Evolutionary conservation across 805 yeast genomes (phyloP).

Genomic region (Torulaspora microellipsoides): DNA sequence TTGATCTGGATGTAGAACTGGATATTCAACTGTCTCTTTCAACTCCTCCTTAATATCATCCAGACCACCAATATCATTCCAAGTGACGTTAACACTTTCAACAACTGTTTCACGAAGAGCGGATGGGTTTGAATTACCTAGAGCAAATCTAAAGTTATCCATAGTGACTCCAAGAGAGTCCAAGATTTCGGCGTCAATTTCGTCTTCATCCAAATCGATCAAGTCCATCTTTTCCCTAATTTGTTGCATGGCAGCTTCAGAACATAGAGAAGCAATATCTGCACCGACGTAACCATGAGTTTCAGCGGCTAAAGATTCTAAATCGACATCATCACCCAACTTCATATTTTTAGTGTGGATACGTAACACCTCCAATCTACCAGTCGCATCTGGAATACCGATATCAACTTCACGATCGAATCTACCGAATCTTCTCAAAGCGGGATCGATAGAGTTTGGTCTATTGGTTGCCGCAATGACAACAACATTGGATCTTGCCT

Average conservation of each 20-base stretch:
- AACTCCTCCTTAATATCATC: slow-evolving; percentile 94
- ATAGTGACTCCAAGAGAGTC: slow-evolving; percentile 96
- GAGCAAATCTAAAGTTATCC: slow-evolving; percentile 97
- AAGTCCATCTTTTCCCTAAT: slow-evolving; percentile 99
- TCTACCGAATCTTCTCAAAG: slow-evolving; percentile 84
- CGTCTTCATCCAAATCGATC: slow-evolving; percentile 92
- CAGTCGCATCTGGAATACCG: slow-evolving; percentile 97
- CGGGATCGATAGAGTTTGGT: slow-evolving; percentile 71
- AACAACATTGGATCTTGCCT: slow-evolving; percentile 96
- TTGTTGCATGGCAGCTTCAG: slow-evolving; percentile 99
- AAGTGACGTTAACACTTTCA: slow-evolving; percentile 95
- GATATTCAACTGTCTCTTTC: slow-evolving; percentile 98
- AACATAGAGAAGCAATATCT: slow-evolving; percentile 95
- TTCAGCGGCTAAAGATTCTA: slow-evolving; percentile 93
- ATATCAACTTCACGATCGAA: slow-evolving; percentile 88
- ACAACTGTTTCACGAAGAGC: slow-evolving; percentile 99
- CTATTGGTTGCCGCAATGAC: slow-evolving; percentile 96
- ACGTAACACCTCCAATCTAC: slow-evolving; percentile 93
- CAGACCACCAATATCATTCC: slow-evolving; percentile 99
- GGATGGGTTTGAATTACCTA: slow-evolving; percentile 97
- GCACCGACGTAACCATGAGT: slow-evolving; percentile 99
- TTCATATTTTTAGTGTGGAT: slow-evolving; percentile 99
- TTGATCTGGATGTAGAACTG: slow-evolving; percentile 98
- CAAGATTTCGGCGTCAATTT: slow-evolving; percentile 94
- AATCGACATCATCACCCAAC: slow-evolving; percentile 88